These are phyloP conservation scores for Paraconiothyrium brasiliense DNA, from an alignment of 2,329 filamentous ascomycete species.

Conservation along the genomic window DNA sequence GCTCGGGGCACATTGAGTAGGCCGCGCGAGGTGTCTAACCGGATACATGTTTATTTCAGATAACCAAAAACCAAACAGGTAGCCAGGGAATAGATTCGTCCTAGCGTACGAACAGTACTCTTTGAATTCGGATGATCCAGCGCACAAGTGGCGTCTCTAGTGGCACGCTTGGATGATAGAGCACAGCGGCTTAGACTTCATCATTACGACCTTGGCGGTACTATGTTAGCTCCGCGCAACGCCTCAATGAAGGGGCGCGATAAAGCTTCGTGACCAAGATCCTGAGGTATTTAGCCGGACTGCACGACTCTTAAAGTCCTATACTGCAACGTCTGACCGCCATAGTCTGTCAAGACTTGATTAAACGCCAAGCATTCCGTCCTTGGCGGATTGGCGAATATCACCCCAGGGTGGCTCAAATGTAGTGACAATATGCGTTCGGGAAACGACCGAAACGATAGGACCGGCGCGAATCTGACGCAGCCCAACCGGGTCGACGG, in stretches of 20 bases:
- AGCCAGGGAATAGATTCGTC: neutral
- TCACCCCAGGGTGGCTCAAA: slow-evolving; percentile 2
- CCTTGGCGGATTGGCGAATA: slow-evolving; percentile 4
- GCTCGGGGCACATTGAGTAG: neutral
- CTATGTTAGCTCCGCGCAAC: slow-evolving; percentile 17
- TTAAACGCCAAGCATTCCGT: slow-evolving; percentile 14
- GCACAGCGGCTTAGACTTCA: neutral
- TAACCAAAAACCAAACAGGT: neutral
- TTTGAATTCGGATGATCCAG: neutral
- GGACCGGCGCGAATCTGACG: neutral
- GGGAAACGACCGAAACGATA: neutral
- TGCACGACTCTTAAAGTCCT: slow-evolving; percentile 22
- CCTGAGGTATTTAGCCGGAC: slow-evolving; percentile 40
- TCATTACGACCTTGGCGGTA: slow-evolving; percentile 18
- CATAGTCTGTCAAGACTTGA: slow-evolving; percentile 17
- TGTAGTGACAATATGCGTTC: neutral
- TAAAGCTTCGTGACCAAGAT: slow-evolving; percentile 31
- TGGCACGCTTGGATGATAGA: neutral
- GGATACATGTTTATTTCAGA: neutral
- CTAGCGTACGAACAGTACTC: neutral
- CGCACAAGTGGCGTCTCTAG: neutral
- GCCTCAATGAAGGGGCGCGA: slow-evolving; percentile 16
- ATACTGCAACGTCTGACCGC: slow-evolving; percentile 23
- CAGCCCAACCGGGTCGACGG: neutral
- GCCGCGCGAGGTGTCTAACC: neutral